These are phyloP conservation scores for Amphicarpaea edgeworthii DNA, from an alignment of 306 rosid species.

Conservation along the genomic window DNA sequence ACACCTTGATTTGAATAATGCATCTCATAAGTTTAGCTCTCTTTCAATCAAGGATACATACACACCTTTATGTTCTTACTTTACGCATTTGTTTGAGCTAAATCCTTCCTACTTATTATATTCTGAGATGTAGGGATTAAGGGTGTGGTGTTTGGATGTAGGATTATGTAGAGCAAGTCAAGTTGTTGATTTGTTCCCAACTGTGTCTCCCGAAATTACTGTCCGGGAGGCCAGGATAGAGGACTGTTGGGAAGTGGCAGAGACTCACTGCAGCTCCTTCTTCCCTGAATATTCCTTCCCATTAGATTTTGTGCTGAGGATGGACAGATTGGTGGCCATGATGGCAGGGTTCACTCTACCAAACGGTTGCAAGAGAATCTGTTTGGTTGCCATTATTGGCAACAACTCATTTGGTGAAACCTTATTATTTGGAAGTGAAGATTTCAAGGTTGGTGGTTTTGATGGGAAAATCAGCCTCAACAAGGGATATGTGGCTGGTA, in stretches of 20 bases:
- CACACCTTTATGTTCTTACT: not conserved
- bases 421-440: slow-evolving; percentile 67
- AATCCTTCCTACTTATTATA: not conserved
- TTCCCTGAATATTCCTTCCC: slow-evolving; percentile 92
- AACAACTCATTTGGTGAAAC: slow-evolving; percentile 65
- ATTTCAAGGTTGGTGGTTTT: slow-evolving; percentile 73
- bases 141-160: slow-evolving; percentile 57
- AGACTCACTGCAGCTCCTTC: slow-evolving; percentile 99
- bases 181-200: slow-evolving; percentile 80
- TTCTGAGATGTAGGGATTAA: slow-evolving; percentile 24
- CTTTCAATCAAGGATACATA: not conserved
- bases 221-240: slow-evolving; percentile 94
- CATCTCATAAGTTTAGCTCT: not conserved
- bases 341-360: slow-evolving; percentile 84
- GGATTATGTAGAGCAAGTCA: slow-evolving; percentile 90
- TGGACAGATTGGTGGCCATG: slow-evolving; percentile 91
- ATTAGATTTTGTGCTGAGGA: slow-evolving; percentile 80
- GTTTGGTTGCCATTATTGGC: slow-evolving; percentile 88
- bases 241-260: slow-evolving; percentile 99
- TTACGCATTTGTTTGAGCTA: not conserved
- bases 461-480: slow-evolving; percentile 84
- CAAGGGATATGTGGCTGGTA: slow-evolving; percentile 92
- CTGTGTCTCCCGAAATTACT: slow-evolving; percentile 75
- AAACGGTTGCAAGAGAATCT: slow-evolving; percentile 78
- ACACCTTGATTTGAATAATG: not conserved